Conservation (phyloP, 1,139 yeast genomes). For the Tardiomyces depauwii region DNA sequence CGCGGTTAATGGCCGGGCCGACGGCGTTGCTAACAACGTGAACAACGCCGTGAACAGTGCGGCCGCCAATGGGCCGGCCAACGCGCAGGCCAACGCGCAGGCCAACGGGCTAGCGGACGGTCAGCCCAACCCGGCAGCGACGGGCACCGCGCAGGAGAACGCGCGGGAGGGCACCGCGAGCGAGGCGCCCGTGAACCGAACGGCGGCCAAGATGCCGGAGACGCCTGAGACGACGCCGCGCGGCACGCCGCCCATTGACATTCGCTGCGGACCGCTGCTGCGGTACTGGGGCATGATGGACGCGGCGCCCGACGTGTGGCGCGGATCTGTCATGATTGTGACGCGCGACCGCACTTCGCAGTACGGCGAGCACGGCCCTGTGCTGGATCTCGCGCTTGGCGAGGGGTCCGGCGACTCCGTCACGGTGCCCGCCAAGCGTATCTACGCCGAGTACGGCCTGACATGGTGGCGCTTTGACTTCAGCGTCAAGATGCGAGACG, state of each 20-base stretch:
- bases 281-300: conserved; percentile 52
- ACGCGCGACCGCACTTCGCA: conserved; percentile 31
- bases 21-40: too few relatives aligned
- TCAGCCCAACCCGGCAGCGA: too few relatives aligned
- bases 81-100: too few relatives aligned
- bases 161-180: too few relatives aligned
- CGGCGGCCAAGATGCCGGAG: background rate
- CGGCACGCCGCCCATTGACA: conserved; percentile 6
- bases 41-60: too few relatives aligned
- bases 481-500: conserved; percentile 28
- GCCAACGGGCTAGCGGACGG: too few relatives aligned
- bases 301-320: conserved; percentile 38
- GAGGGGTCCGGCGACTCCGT: conserved; percentile 14
- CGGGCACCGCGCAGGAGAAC: too few relatives aligned
- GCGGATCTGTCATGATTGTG: conserved; percentile 57
- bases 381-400: conserved; percentile 24
- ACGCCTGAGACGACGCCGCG: background rate
- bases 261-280: conserved; percentile 63
- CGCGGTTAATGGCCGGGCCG: too few relatives aligned
- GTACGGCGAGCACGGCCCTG: conserved; percentile 23
- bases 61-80: too few relatives aligned
- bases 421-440: conserved; percentile 20
- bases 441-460: conserved; percentile 38
- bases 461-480: conserved; percentile 56
- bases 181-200: too few relatives aligned